These are phyloP conservation scores for Aspergillus ellipticus DNA, from an alignment of 495 filamentous ascomycete genomes.

Conservation along the genomic window DNA sequence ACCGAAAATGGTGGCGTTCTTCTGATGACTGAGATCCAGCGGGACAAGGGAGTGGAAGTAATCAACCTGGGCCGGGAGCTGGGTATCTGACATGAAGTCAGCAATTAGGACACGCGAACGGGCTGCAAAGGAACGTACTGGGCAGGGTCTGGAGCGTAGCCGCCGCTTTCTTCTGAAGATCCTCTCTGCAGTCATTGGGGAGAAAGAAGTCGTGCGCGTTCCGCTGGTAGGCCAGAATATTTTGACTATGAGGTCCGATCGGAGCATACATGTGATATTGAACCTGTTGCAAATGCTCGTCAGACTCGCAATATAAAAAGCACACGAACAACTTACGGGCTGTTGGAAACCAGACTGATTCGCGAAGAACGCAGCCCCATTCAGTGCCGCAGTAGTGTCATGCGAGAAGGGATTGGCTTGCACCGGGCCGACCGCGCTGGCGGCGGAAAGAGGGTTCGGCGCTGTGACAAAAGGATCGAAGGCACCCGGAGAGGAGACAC, in stretches of 20 bases:
- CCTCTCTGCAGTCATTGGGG: conserved; percentile 76
- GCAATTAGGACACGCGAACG: neutral
- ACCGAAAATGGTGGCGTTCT: conserved; percentile 71
- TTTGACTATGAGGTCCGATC: conserved; percentile 74
- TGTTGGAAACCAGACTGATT: conserved; percentile 56
- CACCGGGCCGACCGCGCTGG: conserved; percentile 42
- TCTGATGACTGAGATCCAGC: conserved; percentile 77
- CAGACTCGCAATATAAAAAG: neutral
- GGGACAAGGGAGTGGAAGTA: conserved; percentile 88
- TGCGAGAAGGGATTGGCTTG: conserved; percentile 66
- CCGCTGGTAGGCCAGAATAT: conserved; percentile 75
- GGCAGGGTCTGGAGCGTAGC: conserved; percentile 80
- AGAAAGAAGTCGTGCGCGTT: conserved; percentile 88
- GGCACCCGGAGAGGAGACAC: conserved; percentile 27
- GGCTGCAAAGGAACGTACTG: conserved; percentile 49
- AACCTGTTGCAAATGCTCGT: conserved; percentile 39
- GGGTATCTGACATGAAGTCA: conserved; percentile 48
- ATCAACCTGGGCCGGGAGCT: conserved; percentile 70
- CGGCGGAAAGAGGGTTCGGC: conserved; percentile 48
- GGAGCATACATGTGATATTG: conserved; percentile 94
- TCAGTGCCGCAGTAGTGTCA: conserved; percentile 50
- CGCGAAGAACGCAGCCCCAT: conserved; percentile 55
- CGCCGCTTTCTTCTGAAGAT: conserved; percentile 83
- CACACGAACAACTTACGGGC: conserved; percentile 51
- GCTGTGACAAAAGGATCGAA: conserved; percentile 63